Percentiles rank a stretch among this genome's conserved stretches.
Evolutionary conservation across 2,329 filamentous ascomycete species (phyloP).

Genomic region (Ustilaginoidea virens): DNA sequence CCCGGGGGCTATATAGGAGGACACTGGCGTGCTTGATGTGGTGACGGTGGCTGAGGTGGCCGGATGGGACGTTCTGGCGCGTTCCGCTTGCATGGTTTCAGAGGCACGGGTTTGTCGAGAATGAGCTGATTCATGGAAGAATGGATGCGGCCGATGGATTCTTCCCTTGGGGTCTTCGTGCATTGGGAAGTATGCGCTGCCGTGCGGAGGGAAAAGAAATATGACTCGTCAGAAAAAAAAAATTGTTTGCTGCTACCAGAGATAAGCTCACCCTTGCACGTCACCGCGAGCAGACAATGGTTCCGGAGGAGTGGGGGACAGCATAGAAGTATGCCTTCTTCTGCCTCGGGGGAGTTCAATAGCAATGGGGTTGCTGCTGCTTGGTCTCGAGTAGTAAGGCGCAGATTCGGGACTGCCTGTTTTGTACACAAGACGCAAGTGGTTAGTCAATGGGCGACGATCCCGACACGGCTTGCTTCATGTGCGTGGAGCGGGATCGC

Average conservation of each 20-base stretch:
- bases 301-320: constrained; percentile 27
- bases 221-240: neutral
- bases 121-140: constrained; percentile 26
- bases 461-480: too few species aligned
- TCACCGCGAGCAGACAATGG: constrained; percentile 43
- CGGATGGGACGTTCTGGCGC: constrained; percentile 7
- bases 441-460: too few species aligned
- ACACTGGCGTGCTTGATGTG: constrained; percentile 26
- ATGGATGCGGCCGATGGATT: constrained; percentile 35
- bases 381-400: constrained; percentile 7
- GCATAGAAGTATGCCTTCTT: constrained; percentile 23
- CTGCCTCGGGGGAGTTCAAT: constrained; percentile 32
- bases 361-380: constrained; percentile 31
- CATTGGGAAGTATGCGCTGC: constrained; percentile 43
- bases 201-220: neutral
- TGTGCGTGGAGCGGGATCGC: neutral
- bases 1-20: constrained; percentile 35
- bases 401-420: constrained; percentile 3
- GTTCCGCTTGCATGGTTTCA: constrained; percentile 11
- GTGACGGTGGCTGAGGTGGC: constrained; percentile 8
- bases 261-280: constrained; percentile 33
- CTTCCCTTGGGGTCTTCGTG: constrained; percentile 37
- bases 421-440: neutral
- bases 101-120: constrained; percentile 19
- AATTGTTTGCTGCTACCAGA: neutral